Percentiles rank a stretch among this genome's conserved stretches.
phyloP scores from a whole-genome alignment of 2,329 filamentous ascomycete species.

The Xylaria sp. region DNA sequence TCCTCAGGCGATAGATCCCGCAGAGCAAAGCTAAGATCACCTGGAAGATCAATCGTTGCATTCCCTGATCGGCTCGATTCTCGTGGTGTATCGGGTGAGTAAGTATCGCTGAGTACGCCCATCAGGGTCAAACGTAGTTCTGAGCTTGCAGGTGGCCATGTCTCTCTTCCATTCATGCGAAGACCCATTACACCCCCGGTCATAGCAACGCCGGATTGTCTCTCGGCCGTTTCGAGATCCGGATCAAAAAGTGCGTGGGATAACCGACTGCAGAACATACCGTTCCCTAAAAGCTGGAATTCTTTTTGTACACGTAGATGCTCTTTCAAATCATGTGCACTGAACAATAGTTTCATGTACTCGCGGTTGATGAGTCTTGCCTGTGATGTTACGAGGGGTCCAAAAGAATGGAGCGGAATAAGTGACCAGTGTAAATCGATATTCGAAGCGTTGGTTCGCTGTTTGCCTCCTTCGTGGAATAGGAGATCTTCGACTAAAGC shows the following conservation, averaged over 20 bases:
- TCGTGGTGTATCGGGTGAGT: conserved; percentile 44
- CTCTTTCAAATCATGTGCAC: conserved; percentile 69
- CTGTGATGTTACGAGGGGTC: conserved; percentile 75
- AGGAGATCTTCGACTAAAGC: conserved; percentile 49
- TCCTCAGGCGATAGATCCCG: conserved; percentile 80
- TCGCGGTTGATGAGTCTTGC: conserved; percentile 77
- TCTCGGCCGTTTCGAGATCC: conserved; percentile 79
- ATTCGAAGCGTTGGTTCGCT: conserved; percentile 32
- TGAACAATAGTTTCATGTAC: conserved; percentile 77
- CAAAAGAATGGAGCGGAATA: conserved; percentile 74
- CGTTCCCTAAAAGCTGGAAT: conserved; percentile 85
- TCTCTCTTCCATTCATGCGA: conserved; percentile 78
- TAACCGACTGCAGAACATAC: conserved; percentile 79
- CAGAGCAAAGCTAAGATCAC: conserved; percentile 81
- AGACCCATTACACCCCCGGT: conserved; percentile 79
- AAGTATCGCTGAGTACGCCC: conserved; percentile 81
- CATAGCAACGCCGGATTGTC: conserved; percentile 70
- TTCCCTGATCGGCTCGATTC: conserved; percentile 40
- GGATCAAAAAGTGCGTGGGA: conserved; percentile 85
- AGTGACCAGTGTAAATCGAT: conserved; percentile 63
- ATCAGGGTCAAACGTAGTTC: conserved; percentile 89
- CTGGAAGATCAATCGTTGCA: conserved; percentile 58
- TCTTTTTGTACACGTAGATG: conserved; percentile 78
- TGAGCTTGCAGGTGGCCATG: conserved; percentile 92
- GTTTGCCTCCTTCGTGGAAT: conserved; percentile 36